Percentiles rank a stretch among this genome's conserved stretches.
phyloP scores from a whole-genome alignment of 2,329 filamentous ascomycete species.

The Colletotrichum siamense region DNA sequence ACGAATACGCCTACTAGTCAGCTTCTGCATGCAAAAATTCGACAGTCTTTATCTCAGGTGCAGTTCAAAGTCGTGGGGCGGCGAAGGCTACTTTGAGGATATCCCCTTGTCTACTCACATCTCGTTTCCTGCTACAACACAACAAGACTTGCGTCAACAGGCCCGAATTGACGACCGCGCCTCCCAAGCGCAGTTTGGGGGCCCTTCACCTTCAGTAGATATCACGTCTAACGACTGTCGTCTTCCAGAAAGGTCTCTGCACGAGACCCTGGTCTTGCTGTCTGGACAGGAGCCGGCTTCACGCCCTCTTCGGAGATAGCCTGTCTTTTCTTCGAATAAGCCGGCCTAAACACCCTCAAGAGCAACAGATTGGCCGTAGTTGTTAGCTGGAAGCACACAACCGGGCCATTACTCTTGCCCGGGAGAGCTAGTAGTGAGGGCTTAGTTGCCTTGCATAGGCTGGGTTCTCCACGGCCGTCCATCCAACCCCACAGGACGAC shows the following conservation, averaged over 20 bases:
- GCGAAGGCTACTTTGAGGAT: background rate
- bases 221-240: slow-evolving; percentile 5
- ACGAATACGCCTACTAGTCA: background rate
- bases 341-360: background rate
- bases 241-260: slow-evolving; percentile 19
- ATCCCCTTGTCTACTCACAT: background rate
- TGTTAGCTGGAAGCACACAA: background rate
- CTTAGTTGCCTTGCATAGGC: slow-evolving; percentile 10
- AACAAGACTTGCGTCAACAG: slow-evolving; percentile 12
- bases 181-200: background rate
- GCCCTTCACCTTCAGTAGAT: background rate
- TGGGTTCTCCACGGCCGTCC: slow-evolving; percentile 20
- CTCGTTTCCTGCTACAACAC: background rate
- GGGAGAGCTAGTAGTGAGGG: slow-evolving; percentile 2
- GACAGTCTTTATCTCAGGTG: background rate
- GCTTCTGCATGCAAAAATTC: background rate
- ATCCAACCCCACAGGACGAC: slow-evolving; percentile 17
- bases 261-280: slow-evolving; percentile 4
- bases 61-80: background rate
- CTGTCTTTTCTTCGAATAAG: background rate
- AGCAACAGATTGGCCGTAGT: background rate
- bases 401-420: background rate
- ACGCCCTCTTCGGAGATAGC: slow-evolving; percentile 13
- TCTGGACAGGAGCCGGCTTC: background rate
- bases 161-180: background rate